Conservation (phyloP, 208 protist species). For the Crithidia fasciculata region DNA sequence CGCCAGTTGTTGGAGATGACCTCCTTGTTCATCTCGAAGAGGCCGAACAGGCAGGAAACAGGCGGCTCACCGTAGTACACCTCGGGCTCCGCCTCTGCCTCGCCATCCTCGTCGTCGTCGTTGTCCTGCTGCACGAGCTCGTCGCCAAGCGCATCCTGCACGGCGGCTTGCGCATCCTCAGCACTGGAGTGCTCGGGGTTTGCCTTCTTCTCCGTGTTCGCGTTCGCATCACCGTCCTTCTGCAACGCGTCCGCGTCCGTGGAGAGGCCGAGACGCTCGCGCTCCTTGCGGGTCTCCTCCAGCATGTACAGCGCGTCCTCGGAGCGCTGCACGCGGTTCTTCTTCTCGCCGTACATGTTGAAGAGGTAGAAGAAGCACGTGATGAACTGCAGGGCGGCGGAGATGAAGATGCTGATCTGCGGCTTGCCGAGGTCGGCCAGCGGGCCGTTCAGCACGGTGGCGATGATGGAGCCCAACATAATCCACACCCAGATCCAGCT, state of each 20-base stretch:
- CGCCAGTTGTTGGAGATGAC: conserved; percentile 29
- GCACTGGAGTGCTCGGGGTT: conserved; percentile 9
- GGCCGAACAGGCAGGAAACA: conserved; percentile 20
- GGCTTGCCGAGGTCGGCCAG: conserved; percentile 54
- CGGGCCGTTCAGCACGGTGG: conserved; percentile 52
- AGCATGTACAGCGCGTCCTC: conserved; percentile 46
- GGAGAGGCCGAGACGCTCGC: conserved; percentile 22
- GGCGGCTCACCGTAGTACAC: conserved; percentile 27
- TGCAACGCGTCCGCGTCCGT: neutral
- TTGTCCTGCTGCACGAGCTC: conserved; percentile 9
- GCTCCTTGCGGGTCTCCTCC: conserved; percentile 35
- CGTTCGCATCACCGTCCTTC: neutral
- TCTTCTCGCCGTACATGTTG: conserved; percentile 75
- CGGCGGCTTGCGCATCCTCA: neutral
- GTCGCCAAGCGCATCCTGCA: conserved; percentile 6
- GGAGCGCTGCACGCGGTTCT: conserved; percentile 55
- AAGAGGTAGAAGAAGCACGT: conserved; percentile 56
- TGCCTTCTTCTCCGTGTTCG: conserved; percentile 8
- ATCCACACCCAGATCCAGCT: conserved; percentile 74
- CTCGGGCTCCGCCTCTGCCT: neutral
- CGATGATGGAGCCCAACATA: conserved; percentile 51
- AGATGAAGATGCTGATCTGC: conserved; percentile 59
- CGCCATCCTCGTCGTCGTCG: neutral
- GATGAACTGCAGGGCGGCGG: conserved; percentile 62
- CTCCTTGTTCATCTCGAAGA: conserved; percentile 35